These are phyloP conservation scores for Polychaeton citri DNA, from an alignment of 2,329 filamentous ascomycete genomes.

Conservation along the genomic window DNA sequence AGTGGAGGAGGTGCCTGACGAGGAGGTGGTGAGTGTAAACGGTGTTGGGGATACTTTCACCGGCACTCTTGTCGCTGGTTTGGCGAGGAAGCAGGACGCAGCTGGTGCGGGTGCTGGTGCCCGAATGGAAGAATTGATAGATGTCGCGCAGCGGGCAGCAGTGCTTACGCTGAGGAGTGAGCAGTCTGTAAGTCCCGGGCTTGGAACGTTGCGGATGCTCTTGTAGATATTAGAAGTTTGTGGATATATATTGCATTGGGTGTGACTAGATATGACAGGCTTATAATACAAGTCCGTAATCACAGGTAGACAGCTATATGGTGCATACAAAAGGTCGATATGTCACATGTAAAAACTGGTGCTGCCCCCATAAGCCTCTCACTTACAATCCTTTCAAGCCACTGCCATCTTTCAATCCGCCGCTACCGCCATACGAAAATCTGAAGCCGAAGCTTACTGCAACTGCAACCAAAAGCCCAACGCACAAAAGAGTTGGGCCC, in stretches of 20 bases:
- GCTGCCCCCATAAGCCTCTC: too few species aligned
- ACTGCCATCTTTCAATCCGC: constrained; percentile 25
- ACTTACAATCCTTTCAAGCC: neutral
- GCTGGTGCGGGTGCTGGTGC: constrained; percentile 25
- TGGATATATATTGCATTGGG: too few species aligned
- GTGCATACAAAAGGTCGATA: too few species aligned
- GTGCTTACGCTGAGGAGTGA: constrained; percentile 62
- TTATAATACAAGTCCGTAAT: too few species aligned
- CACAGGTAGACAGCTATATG: too few species aligned
- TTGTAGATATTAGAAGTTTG: constrained; percentile 4
- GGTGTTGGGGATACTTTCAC: constrained; percentile 90
- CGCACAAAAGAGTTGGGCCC: constrained; percentile 68
- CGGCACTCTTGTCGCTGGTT: constrained; percentile 67
- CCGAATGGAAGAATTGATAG: constrained; percentile 49
- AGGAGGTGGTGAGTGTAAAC: constrained; percentile 76
- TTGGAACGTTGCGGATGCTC: constrained; percentile 31
- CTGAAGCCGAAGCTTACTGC: constrained; percentile 69
- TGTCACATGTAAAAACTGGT: too few species aligned
- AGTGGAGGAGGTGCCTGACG: constrained; percentile 43
- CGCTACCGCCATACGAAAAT: constrained; percentile 42
- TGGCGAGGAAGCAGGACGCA: constrained; percentile 41
- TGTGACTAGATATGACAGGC: too few species aligned
- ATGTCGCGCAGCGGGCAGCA: constrained; percentile 69
- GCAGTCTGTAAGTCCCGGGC: constrained; percentile 54
- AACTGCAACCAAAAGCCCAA: constrained; percentile 58